Evolutionary conservation across 805 yeast genomes (phyloP), one percentile per base, ranked within the genome.

Genomic region (Zygoascus bituminiphila): DNA sequence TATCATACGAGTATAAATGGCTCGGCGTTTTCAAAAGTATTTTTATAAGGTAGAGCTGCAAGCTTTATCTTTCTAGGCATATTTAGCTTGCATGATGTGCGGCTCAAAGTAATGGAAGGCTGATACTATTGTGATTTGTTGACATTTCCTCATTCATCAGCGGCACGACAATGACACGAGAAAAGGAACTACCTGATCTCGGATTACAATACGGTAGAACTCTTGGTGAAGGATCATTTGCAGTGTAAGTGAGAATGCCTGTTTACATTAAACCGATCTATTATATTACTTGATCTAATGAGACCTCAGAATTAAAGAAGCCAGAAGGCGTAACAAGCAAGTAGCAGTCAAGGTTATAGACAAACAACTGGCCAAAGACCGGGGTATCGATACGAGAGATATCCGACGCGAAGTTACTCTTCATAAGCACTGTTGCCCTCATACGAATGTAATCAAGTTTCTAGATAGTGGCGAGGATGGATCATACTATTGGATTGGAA

Each of bases 171-270:
- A 41, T 41, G 44, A 41, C 44, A 36, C 39, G 22, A 36, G 39
- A 36, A 14, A 41, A 41, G 22, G 14, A 3, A 2, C 35, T 41
- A 8, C 44, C 44, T 2, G 35, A 41, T 41, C 36, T 41, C 9
- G 44, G 44, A 8, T 39, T 47, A 22, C 36, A 47, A 21, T 47
- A 73, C 5, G 82, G 78, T 0, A 69, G 69, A 22, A 77, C 83
- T 0, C 68, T 81, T 12, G 88, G 87, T 0, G 80, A 78, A 54
- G 88, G 88, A 1, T 71, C 85, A 0, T 81, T 81, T 68, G 87
- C 84, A 1, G 70, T 77, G 73, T 69, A 54, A 23, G 73, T 62
- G 31, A 12, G 12, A 8, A n/a, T n/a, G n/a, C 33, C 33, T 9
- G 9, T 9, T 26, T 26, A 26, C 33, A 9, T 26, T 14, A 26